Conservation (phyloP, 768 basidiomycete species). For the Kwoniella shandongensis region DNA sequence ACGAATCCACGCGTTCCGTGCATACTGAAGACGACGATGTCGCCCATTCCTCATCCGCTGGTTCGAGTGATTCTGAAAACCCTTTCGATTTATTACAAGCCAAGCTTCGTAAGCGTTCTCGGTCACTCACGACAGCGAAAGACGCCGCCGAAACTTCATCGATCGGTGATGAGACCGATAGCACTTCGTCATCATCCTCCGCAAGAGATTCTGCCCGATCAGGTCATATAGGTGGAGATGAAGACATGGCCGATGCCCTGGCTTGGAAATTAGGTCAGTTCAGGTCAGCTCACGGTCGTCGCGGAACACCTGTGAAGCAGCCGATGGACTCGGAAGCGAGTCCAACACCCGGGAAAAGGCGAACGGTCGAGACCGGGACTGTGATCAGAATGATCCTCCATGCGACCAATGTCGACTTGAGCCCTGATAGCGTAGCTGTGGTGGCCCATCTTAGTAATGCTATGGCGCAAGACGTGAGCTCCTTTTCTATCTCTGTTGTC, state of each 20-base stretch:
- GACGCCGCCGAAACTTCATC: conserved; percentile 11
- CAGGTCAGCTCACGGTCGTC: background rate
- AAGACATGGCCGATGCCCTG: conserved; percentile 12
- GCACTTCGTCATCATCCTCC: background rate
- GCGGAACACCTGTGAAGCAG: no score
- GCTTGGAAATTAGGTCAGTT: conserved; percentile 1
- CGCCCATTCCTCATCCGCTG: conserved; percentile 5
- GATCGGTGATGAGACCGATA: conserved; percentile 16
- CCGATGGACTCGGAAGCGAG: background rate
- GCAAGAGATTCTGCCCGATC: conserved; percentile 1
- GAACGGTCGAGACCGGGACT: conserved; percentile 4
- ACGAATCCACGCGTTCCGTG: background rate
- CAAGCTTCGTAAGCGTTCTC: conserved; percentile 5
- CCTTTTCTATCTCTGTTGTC: background rate
- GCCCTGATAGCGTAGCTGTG: background rate
- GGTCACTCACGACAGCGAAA: conserved; percentile 5
- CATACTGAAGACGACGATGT: background rate
- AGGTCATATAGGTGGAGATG: background rate
- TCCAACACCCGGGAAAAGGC: background rate
- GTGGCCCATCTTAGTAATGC: background rate
- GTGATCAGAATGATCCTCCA: conserved; percentile 6
- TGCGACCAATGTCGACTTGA: conserved; percentile 6
- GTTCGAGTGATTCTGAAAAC: conserved; percentile 7
- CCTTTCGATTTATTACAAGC: background rate
- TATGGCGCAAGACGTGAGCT: conserved; percentile 5